Base-by-base conservation (phyloP, 1,284 basidiomycete genomes). In the Pascua sp. region DNA sequence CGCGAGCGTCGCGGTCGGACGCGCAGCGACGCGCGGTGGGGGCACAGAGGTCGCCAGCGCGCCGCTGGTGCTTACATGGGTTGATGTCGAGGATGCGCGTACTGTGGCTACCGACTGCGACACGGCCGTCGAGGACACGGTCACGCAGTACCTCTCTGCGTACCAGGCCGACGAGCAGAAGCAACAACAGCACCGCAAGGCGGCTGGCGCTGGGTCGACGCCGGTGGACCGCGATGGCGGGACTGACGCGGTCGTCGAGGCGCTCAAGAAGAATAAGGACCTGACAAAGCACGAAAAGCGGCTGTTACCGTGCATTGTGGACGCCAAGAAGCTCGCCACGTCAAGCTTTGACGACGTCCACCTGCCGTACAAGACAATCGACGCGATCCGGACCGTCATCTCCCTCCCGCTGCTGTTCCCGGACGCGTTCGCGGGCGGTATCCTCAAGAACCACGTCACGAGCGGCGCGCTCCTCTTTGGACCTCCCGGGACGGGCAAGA, bases 331-430 rank as follows among this genome's bases (percentile, higher is more conserved):
- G 81, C 71, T 67, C 16, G 55, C 70, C 43, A 64, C 86, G n/a
- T 91, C 90, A 8, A 85, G 87, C 0, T 94, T 94, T 75, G 80
- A 80, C 50, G 87, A 92, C 64, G 91, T 94, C n/a, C 90, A 93
- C 72, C 82, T 95, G 39, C 90, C 91, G 12, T 75, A 83, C 16
- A 85, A 87, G 68, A 93, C 90, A 0, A 88, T 93, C 52, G 91
- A 95, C 72, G 87, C 89, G 12, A 86, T 94, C 42, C 84, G 91
- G 62, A 91, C 90, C 0, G 87, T 97, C 67, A 91, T 97, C 16
- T 94, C 91, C 2, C 78, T 98, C 32, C 94, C 94, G 1, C 79
- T 98, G 42, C 82, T 98, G 38, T 87, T 93, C 70, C 94, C 94
- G 4, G 82, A 85, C 49, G 91, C 94, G 2, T 98, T 97, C 80